Percentiles rank a stretch among this genome's conserved stretches.
Conservation (phyloP, 805 yeast genomes). For the Wickerhamiella musiphila region DNA sequence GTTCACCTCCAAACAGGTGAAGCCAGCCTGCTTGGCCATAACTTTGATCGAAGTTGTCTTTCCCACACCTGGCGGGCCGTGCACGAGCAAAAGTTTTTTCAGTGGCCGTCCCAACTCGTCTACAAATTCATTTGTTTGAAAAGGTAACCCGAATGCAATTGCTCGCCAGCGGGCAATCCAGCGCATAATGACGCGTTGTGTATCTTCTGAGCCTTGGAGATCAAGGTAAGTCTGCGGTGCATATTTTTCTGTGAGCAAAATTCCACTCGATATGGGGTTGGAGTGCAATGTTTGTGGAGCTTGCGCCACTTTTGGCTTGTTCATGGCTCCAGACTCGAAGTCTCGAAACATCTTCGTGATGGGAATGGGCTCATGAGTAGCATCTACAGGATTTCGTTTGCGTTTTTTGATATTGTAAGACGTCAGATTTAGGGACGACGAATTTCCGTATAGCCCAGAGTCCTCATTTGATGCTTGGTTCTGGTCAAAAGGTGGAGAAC, state of each 20-base stretch:
- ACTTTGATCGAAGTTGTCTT: slow-evolving; percentile 81
- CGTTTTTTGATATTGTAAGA: neutral
- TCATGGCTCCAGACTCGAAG: too few relatives aligned
- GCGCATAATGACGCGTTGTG: slow-evolving; percentile 38
- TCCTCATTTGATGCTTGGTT: too few relatives aligned
- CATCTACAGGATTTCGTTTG: neutral
- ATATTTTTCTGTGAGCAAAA: slow-evolving; percentile 46
- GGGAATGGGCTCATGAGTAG: too few relatives aligned
- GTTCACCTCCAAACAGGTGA: slow-evolving; percentile 65
- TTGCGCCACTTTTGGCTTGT: too few relatives aligned
- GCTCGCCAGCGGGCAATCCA: slow-evolving; percentile 52
- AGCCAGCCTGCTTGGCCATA: slow-evolving; percentile 67
- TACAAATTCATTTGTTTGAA: slow-evolving; percentile 13
- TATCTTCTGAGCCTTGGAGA: slow-evolving; percentile 48
- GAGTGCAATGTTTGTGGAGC: too few relatives aligned
- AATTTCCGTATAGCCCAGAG: too few relatives aligned
- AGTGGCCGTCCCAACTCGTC: slow-evolving; percentile 33
- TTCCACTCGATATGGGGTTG: neutral
- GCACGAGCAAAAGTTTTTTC: slow-evolving; percentile 50
- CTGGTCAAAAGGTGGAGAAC: too few relatives aligned
- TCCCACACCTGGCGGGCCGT: slow-evolving; percentile 91
- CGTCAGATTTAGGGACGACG: neutral
- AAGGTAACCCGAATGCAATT: slow-evolving; percentile 8
- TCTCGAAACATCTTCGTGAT: too few relatives aligned
- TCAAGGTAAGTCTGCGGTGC: slow-evolving; percentile 48